Evolutionary conservation across 108 stramenopile species (phyloP), one percentile per base, ranked within the genome.

Genomic region (Fistulifera pelliculosa): DNA sequence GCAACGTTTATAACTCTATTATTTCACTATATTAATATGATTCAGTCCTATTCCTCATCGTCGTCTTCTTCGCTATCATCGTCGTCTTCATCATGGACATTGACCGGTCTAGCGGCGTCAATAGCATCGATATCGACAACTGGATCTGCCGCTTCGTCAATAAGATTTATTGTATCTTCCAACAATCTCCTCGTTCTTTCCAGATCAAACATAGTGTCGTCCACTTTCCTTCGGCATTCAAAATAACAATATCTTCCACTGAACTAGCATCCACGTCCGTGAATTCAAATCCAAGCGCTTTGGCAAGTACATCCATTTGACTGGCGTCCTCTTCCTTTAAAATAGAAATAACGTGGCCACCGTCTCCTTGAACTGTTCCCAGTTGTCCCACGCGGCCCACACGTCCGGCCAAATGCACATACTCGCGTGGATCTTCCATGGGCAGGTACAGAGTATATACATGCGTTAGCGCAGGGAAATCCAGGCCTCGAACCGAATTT

Each of bases 381-480:
- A 71, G 62, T 56, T 87, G 90, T 17, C 90, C 90, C 45, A 91
- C 81, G 19, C 85, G 79, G n/a, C 90, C 85, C 19, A 91, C 90
- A 41, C 90, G 78, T 22, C 90, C 90, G 0, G 85, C 85, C 55
- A 87, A 58, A 63, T 91, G 84, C 17, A 91, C 56, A 38, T 91
- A 91, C 57, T 91, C 90, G 1, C 85, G 61, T 50, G 89, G 82
- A 68, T 91, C 90, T 61, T 91, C 66, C 50, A 66, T 68, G 8
- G 88, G 88, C 28, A 91, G 66, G 54, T 80, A 86, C 27, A 91
- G 40, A 2, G 85, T 86, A 60, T 87, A 91, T 1, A 91, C 90
- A 54, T 87, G 85, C 4, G 90, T 83, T 58, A 91, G 68, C 21
- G 54, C 66, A 14, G 83, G 76, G 65, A 91, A 86, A 52, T 91